Conservation (phyloP, 2,329 filamentous ascomycete genomes). For the Cercospora nicotianae region DNA sequence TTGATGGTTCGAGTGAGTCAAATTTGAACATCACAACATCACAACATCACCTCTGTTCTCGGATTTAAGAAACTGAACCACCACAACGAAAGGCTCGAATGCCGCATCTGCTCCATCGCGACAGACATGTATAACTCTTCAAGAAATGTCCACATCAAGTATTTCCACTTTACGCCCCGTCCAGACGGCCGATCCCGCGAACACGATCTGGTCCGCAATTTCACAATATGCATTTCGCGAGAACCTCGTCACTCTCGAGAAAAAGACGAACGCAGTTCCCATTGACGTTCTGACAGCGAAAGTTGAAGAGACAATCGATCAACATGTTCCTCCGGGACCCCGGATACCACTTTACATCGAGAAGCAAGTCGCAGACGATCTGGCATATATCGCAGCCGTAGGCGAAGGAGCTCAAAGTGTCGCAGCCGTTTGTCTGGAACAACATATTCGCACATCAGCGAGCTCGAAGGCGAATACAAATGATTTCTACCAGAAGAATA, state of each 20-base stretch:
- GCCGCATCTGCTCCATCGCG: not conserved
- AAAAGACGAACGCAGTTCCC: constrained; percentile 21
- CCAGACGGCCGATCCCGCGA: constrained; percentile 3
- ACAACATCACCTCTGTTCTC: not conserved
- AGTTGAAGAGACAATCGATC: not conserved
- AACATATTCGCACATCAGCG: not conserved
- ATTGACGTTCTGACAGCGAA: constrained; percentile 15
- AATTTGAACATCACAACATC: not conserved
- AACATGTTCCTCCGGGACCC: not conserved
- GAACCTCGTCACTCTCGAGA: constrained; percentile 18
- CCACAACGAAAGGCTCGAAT: not conserved
- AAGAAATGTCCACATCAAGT: not conserved
- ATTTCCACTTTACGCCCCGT: not conserved
- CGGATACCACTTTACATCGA: constrained; percentile 11
- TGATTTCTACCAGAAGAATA: not conserved
- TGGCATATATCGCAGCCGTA: constrained; percentile 21
- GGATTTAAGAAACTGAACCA: not conserved
- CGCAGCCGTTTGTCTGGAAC: constrained; percentile 21
- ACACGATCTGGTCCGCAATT: constrained; percentile 18
- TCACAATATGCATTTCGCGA: constrained; percentile 15
- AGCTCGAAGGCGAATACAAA: not conserved
- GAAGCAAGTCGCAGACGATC: constrained; percentile 19
- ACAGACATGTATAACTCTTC: not conserved
- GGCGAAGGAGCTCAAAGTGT: constrained; percentile 21
- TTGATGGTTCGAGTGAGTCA: not conserved